Base-by-base conservation (phyloP, 1,284 basidiomycete species). In the Cryptococcus neoformans region DNA sequence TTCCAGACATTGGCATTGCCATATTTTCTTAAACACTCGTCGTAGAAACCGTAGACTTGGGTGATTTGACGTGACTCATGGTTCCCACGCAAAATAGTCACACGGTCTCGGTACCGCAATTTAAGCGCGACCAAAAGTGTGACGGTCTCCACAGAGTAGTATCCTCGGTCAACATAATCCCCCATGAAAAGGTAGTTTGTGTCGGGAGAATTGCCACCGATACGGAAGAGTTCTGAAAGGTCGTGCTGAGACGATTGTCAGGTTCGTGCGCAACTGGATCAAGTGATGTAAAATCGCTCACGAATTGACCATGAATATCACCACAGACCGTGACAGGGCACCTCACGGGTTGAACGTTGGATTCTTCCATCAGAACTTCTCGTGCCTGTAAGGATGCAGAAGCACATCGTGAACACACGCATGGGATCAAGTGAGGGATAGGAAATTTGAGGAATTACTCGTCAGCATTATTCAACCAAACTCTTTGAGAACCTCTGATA, bases 111-210 rank as follows among this genome's bases (percentile, higher is more conserved):
- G 82, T 99, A 99, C 70, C 96, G 88, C 61, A 99, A 83, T 81
- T 99, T 99, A 78, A 98, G 85, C 14, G 95, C 92, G 54, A 99
- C 93, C 54, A 99, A 88, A n/a, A 99, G 83, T 16, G 94, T 97
- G 66, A 99, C 94, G 1, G 95, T 99, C 81, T 99, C 95, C 54
- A 99, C 96, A 14, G 92, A 97, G 82, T 99, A 99, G 83, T 98
- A 99, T 35, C 95, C 95, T 73, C 96, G 87, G 82, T 99, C 96
- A 67, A 99, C 96, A 74, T 98, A 99, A 82, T 99, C 95, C 47
- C 96, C 96, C 96, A 99, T 99, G 83, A 99, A 99, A 67, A 99
- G 89, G 80, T 99, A 99, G 81, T 99, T 99, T 62, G 96, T 98
- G 81, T 99, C 96, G 58, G 95, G 96, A 45, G 94, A 98, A 82